phyloP scores from a whole-genome alignment of 768 basidiomycete species.

The Cyclocybe cylindracea region DNA sequence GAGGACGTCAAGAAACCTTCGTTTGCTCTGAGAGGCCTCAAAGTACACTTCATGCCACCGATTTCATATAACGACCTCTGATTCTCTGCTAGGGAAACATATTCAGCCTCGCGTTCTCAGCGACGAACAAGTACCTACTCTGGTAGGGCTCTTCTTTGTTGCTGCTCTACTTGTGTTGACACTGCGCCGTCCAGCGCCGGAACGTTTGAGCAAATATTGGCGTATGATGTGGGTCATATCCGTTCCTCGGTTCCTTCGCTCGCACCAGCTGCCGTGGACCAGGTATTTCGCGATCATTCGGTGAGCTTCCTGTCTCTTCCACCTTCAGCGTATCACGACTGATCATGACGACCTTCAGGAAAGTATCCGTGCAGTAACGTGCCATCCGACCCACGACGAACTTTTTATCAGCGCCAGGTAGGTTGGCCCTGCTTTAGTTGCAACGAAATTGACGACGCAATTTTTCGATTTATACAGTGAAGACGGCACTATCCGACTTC shows the following conservation, averaged over 20 bases:
- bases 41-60: constrained; percentile 27
- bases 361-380: constrained; percentile 62
- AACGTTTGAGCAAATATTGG: constrained; percentile 48
- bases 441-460: not conserved
- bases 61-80: not conserved
- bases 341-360: constrained; percentile 41
- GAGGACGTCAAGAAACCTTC: constrained; percentile 49
- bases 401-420: constrained; percentile 73
- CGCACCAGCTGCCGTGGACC: constrained; percentile 22
- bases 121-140: constrained; percentile 60
- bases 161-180: constrained; percentile 3
- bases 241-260: constrained; percentile 16
- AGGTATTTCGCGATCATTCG: constrained; percentile 18
- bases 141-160: constrained; percentile 48
- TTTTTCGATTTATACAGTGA: constrained; percentile 44
- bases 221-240: constrained; percentile 52
- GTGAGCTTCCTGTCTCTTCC: constrained; percentile 11
- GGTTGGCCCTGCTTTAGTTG: constrained; percentile 14
- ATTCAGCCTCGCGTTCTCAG: constrained; percentile 71
- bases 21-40: constrained; percentile 46
- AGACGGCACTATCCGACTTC: constrained; percentile 65
- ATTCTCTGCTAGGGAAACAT: constrained; percentile 58
- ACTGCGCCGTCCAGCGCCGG: constrained; percentile 46
- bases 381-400: constrained; percentile 69
- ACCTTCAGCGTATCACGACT: not conserved